Evolutionary conservation across 495 filamentous ascomycete genomes (phyloP).

Genomic region (Echria macrotheca): DNA sequence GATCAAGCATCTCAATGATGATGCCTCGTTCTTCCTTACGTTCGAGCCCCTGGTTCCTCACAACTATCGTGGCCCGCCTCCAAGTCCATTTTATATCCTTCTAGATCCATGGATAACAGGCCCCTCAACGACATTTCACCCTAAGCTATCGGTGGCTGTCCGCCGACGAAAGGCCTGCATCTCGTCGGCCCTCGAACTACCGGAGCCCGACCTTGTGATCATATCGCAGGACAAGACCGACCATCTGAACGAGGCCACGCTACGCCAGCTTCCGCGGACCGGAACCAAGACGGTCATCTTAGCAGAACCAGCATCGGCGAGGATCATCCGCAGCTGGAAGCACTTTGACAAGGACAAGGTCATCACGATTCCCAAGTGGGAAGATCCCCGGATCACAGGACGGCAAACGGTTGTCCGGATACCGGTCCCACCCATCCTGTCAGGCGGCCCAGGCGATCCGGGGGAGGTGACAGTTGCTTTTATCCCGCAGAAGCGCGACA

Average conservation of each 20-base stretch:
- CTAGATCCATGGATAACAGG: conserved; percentile 70
- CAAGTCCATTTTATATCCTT: conserved; percentile 57
- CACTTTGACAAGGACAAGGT: conserved; percentile 55
- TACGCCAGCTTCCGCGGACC: conserved; percentile 51
- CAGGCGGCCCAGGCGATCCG: conserved; percentile 38
- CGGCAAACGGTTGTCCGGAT: conserved; percentile 33
- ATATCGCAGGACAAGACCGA: conserved; percentile 66
- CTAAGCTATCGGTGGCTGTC: conserved; percentile 54
- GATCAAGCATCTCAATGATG: conserved; percentile 61
- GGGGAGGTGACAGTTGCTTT: conserved; percentile 64
- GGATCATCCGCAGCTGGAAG: conserved; percentile 57
- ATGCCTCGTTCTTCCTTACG: conserved; percentile 63
- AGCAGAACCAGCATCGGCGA: conserved; percentile 58
- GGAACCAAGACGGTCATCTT: conserved; percentile 54
- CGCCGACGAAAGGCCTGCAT: conserved; percentile 52
- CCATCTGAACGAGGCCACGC: conserved; percentile 64
- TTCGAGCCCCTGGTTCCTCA: conserved; percentile 47
- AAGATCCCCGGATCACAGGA: conserved; percentile 38
- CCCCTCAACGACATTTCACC: conserved; percentile 53
- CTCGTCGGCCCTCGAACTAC: conserved; percentile 53
- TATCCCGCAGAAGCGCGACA: conserved; percentile 55
- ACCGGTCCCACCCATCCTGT: conserved; percentile 41
- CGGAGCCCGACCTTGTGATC: conserved; percentile 58
- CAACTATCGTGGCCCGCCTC: conserved; percentile 23
- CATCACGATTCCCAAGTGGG: conserved; percentile 47